Evolutionary conservation across 768 basidiomycete genomes (phyloP).

Genomic region (Tulasnella sp.): DNA sequence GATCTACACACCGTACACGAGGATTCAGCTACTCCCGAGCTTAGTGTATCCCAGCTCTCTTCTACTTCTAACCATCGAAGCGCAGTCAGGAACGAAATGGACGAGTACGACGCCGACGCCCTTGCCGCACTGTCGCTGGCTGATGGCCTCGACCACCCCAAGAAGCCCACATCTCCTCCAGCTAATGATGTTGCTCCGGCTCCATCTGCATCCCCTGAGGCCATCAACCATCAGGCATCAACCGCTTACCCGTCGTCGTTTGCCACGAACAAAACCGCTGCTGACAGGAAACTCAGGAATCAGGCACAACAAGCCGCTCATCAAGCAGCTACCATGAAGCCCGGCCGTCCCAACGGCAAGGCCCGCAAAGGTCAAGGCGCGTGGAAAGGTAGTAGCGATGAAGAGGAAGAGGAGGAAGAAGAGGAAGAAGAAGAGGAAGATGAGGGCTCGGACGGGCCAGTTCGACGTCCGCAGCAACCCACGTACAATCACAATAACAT

Average conservation of each 20-base stretch:
- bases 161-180: constrained; percentile 15
- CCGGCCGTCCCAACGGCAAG: constrained; percentile 44
- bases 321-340: constrained; percentile 62
- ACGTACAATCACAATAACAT: constrained; percentile 4
- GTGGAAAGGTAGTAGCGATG: constrained; percentile 65
- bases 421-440: constrained; percentile 35
- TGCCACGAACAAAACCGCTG: constrained; percentile 70
- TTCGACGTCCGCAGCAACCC: constrained; percentile 4
- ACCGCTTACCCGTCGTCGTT: constrained; percentile 66
- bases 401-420: constrained; percentile 71
- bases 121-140: constrained; percentile 70
- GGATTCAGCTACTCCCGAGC: neutral
- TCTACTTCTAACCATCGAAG: neutral
- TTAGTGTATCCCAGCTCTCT: neutral
- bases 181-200: constrained; percentile 26
- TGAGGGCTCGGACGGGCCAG: constrained; percentile 15
- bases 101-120: constrained; percentile 46
- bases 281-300: constrained; percentile 70
- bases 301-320: constrained; percentile 76
- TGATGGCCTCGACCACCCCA: constrained; percentile 29
- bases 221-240: constrained; percentile 29
- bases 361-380: constrained; percentile 30
- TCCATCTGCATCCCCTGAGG: constrained; percentile 23
- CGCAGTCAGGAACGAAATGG: constrained; percentile 20
- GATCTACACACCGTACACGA: constrained; percentile 11